Percentiles rank a stretch among this genome's conserved stretches.
These are phyloP conservation scores for Claviceps sp. DNA, from an alignment of 2,329 filamentous ascomycete genomes.

Conservation along the genomic window DNA sequence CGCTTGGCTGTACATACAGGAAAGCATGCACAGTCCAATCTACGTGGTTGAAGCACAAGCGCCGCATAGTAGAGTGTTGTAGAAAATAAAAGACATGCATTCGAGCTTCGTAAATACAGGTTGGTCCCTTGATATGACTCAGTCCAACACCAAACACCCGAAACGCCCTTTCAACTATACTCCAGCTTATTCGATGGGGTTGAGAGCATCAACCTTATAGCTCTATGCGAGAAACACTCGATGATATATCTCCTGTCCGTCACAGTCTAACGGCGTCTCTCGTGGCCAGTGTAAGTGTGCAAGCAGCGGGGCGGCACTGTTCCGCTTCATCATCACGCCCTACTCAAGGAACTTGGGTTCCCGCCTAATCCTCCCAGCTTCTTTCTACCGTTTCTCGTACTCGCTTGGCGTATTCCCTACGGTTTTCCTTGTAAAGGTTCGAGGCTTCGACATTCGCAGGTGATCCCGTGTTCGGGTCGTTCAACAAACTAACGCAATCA, in stretches of 20 bases:
- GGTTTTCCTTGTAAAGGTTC: conserved; percentile 96
- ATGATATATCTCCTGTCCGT: neutral
- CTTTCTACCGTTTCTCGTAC: conserved; percentile 97
- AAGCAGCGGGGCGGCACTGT: neutral
- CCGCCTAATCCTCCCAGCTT: conserved; percentile 80
- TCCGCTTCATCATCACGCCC: neutral
- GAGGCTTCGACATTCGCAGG: conserved; percentile 96
- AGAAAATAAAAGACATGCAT: conserved; percentile 1
- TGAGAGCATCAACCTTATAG: neutral
- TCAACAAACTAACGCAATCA: conserved; percentile 55
- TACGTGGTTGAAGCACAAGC: no score
- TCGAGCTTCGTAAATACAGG: conserved; percentile 5
- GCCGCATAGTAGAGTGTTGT: no score
- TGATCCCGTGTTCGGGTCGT: conserved; percentile 96
- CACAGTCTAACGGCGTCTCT: neutral
- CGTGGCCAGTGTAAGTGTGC: no score
- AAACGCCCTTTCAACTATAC: conserved; percentile 15
- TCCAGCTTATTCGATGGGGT: neutral
- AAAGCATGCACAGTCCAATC: no score
- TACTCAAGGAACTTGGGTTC: neutral
- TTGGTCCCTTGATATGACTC: conserved; percentile 17
- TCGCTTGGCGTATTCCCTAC: conserved; percentile 89
- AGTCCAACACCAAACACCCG: conserved; percentile 19
- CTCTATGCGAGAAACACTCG: neutral
- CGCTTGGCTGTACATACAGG: no score